Base-by-base conservation (phyloP, 1,284 basidiomycete genomes). In the Leucoagaricus sp. region DNA sequence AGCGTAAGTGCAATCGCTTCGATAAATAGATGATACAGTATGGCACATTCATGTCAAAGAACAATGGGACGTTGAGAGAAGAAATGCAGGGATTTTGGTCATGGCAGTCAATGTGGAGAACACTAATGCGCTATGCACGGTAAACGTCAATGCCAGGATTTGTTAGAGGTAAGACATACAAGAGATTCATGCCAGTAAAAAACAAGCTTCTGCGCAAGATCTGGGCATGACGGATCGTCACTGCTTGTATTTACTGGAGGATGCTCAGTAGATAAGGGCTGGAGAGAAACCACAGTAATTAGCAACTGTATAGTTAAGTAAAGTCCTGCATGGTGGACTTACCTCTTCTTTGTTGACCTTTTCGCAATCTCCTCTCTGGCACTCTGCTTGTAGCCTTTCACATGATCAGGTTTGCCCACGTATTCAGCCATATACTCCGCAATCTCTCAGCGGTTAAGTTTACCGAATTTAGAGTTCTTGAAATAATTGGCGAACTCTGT, bases 51-150 rank as follows among this genome's bases (percentile, higher is more conserved):
- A 57, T 86, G 85, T 38, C 83, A 80, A 19, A 79, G 75, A 3
- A 92, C 79, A 53, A 94, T 91, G 0, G 87, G 84, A 26, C 91
- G 85, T 64, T 91, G 87, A 2, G 77, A 69, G 69, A 86, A 92
- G 4, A 90, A 76, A 1, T n/a, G 86, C 79, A 0, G 87, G 85
- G 45, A 93, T 89, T 69, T 94, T 91, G 15, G 87, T 78, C 81
- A 85, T 83, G n/a, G 77, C 74, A 26, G 76, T 72, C 15, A 86
- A 67, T 1, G 81, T 81, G 6, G 77, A 72, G 65, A 84, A 82
- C 8, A 86, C 75, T 8, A 85, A 69, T 0, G 83, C 69, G 57
- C 81, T 84, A 51, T 49, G 2, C 2, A 9, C 47, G 51, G 3
- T 34, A 38, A 33, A 7, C 44, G 8, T n/a, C n/a, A n/a, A n/a